Evolutionary conservation across 1,284 basidiomycete species (phyloP), one percentile per base, ranked within the genome.

Genomic region (Rhizopogon parksii): DNA sequence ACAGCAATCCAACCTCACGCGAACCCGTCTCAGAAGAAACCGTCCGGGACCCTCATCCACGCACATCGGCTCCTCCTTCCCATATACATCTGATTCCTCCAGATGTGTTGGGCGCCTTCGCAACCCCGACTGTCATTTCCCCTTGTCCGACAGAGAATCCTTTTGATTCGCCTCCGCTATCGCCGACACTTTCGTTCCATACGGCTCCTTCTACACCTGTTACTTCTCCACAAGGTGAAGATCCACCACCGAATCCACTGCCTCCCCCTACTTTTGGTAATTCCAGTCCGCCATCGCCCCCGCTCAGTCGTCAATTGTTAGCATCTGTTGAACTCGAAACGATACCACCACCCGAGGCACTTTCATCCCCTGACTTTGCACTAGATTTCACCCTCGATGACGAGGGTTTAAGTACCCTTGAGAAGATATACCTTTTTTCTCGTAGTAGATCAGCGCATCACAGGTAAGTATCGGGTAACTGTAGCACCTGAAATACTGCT

Each of bases 381-480:
- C 56, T 76, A 45, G 80, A 83, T 62, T 68, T 81, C 36, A 71
- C 71, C 21, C 68, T 87, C 59, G 83, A 87, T 51, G 81, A 85
- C 53, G 88, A 94, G 60, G 80, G 83, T 51, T 78, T 95, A 50
- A 90, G 73, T 64, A 79, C 88, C 15, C 80, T 96, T 30, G 95
- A 99, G 71, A 88, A 90, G 62, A 96, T 97, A 59, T 98, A 96
- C 71, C 78, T 98, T 25, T 93, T 93, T 61, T 89, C 90, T 54
- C 82, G 88, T 60, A 95, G 91, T 68, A 85, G 86, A 57, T 84
- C 88, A 51, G 73, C 83, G 12, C 91, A 91, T 63, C 94, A 96
- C 63, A 67, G 64, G 64, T 66, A 51, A 24, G 65, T 51, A 59
- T 78, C 82, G 60, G 2, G 42, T 9, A 45, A 32, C 6, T 19